These are phyloP conservation scores for Staphylotrichum tortipilum DNA, from an alignment of 495 filamentous ascomycete species.

Conservation along the genomic window DNA sequence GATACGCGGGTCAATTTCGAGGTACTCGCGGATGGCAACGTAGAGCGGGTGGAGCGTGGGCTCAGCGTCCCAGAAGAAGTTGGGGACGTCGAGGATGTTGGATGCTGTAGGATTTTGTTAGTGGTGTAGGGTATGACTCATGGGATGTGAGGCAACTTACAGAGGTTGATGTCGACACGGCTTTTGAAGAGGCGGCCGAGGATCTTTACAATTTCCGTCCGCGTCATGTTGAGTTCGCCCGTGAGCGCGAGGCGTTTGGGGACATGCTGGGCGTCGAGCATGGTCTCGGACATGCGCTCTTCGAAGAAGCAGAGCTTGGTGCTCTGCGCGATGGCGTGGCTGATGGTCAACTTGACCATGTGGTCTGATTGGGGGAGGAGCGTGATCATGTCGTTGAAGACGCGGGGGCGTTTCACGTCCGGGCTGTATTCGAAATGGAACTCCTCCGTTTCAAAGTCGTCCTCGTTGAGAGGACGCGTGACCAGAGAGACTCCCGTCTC, in stretches of 20 bases:
- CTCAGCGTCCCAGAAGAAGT: constrained; percentile 98
- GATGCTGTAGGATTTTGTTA: constrained; percentile 49
- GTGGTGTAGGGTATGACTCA: constrained; percentile 8
- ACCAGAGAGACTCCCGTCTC: constrained; percentile 51
- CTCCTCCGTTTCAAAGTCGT: constrained; percentile 95
- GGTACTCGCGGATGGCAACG: constrained; percentile 88
- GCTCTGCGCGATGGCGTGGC: constrained; percentile 93
- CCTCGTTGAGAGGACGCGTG: constrained; percentile 62
- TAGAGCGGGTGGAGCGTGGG: constrained; percentile 93
- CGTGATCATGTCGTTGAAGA: constrained; percentile 99
- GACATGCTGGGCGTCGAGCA: constrained; percentile 85
- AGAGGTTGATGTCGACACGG: constrained; percentile 94
- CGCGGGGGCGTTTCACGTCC: constrained; percentile 71
- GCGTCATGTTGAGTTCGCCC: constrained; percentile 82
- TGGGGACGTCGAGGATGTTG: constrained; percentile 94
- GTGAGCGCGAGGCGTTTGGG: constrained; percentile 81
- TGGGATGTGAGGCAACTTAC: constrained; percentile 42
- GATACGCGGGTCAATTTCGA: constrained; percentile 92
- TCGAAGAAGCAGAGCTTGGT: constrained; percentile 97
- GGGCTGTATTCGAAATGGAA: constrained; percentile 97
- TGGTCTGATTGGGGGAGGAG: constrained; percentile 80
- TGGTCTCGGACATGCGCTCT: constrained; percentile 89
- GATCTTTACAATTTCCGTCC: constrained; percentile 87
- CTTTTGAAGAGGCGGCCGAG: constrained; percentile 85
- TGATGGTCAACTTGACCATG: constrained; percentile 97